phyloP scores from a whole-genome alignment of 352 stramenopile species.

The Globisporangium cystogenes region DNA sequence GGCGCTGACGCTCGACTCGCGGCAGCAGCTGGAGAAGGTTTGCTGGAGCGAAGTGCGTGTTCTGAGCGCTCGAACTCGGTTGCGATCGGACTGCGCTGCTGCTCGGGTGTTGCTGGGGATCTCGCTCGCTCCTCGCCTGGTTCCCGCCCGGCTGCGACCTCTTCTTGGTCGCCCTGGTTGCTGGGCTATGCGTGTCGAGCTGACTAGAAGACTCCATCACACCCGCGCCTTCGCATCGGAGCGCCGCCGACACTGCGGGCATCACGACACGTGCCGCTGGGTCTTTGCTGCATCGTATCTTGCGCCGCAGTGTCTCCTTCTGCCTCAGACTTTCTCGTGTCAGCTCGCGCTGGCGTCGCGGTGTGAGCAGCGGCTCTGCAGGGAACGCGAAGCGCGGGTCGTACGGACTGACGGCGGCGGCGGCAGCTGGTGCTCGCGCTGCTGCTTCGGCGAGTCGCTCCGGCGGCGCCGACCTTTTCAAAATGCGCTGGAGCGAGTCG shows the following conservation, averaged over 20 bases:
- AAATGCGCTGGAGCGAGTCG: conserved; percentile 19
- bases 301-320: background rate
- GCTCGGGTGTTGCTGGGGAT: conserved; percentile 4
- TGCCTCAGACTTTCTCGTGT: background rate
- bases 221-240: background rate
- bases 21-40: background rate
- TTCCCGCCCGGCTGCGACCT: background rate
- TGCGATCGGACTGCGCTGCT: background rate
- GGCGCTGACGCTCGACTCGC: background rate
- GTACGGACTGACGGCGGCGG: conserved; percentile 3
- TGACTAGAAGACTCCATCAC: background rate
- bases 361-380: background rate
- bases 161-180: background rate
- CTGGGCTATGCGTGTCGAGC: background rate
- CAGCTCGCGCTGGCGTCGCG: background rate
- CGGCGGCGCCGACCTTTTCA: background rate
- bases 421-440: background rate
- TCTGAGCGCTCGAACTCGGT: background rate
- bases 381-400: conserved; percentile 4
- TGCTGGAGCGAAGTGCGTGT: too few relatives aligned
- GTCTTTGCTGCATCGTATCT: conserved; percentile 5
- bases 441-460: background rate
- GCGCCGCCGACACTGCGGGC: background rate
- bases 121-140: conserved; percentile 1
- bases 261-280: background rate